These are phyloP conservation scores for Colletotrichum caudatum DNA, from an alignment of 2,329 filamentous ascomycete genomes.

Conservation along the genomic window DNA sequence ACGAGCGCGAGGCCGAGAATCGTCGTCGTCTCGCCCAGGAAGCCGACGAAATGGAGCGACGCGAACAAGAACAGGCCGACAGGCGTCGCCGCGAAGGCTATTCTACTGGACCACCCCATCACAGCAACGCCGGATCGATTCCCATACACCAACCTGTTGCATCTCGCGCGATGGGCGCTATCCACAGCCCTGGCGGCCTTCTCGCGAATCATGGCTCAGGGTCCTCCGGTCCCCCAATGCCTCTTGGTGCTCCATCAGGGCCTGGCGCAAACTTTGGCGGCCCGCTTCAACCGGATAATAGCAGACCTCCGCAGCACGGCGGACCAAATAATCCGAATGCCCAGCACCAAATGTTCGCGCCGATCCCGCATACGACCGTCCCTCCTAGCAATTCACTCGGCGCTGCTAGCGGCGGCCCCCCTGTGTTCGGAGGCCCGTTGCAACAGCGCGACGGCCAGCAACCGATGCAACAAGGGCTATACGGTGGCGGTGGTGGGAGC, in stretches of 20 bases:
- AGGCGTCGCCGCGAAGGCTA: slow-evolving; percentile 73
- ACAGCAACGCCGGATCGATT: slow-evolving; percentile 88
- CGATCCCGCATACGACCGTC: slow-evolving; percentile 63
- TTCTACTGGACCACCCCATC: slow-evolving; percentile 77
- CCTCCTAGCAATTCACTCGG: slow-evolving; percentile 66
- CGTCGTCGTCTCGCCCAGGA: slow-evolving; percentile 41
- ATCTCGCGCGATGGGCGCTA: slow-evolving; percentile 80
- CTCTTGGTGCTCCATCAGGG: slow-evolving; percentile 65
- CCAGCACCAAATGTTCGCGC: slow-evolving; percentile 69
- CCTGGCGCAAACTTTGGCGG: slow-evolving; percentile 66
- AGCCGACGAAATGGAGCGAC: slow-evolving; percentile 62
- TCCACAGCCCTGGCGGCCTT: slow-evolving; percentile 92
- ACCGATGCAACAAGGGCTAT: slow-evolving; percentile 69
- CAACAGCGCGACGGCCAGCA: slow-evolving; percentile 68
- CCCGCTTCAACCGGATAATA: slow-evolving; percentile 65
- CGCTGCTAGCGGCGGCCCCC: slow-evolving; percentile 69
- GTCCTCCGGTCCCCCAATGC: slow-evolving; percentile 65
- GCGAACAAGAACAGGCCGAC: slow-evolving; percentile 76
- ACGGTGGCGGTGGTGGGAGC: slow-evolving; percentile 32
- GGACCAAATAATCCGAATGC: slow-evolving; percentile 59
- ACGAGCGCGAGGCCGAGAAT: slow-evolving; percentile 50
- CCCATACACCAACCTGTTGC: slow-evolving; percentile 96
- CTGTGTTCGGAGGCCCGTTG: slow-evolving; percentile 77
- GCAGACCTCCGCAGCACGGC: slow-evolving; percentile 63
- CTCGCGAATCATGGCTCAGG: slow-evolving; percentile 79